These are phyloP conservation scores for Gaultheria prostrata DNA, from an alignment of 148 eudicot genomes.

Conservation along the genomic window DNA sequence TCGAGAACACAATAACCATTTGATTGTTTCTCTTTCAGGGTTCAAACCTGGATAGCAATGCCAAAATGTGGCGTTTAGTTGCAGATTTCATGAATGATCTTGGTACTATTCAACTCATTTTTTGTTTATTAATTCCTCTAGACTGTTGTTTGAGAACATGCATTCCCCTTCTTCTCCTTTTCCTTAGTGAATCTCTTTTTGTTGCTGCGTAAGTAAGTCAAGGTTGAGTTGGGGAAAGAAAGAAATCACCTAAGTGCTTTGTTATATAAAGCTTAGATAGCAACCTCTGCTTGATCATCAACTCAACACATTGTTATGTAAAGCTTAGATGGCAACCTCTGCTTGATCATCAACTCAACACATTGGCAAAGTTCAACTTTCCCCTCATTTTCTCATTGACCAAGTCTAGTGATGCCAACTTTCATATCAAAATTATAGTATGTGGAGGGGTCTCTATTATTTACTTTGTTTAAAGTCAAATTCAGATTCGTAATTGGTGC, in stretches of 20 bases:
- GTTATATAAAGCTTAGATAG: background rate
- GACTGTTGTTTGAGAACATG: background rate
- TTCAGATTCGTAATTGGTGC: background rate
- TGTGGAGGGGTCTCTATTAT: background rate
- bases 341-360: background rate
- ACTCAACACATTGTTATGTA: background rate
- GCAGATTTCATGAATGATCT: conserved; percentile 99
- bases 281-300: background rate
- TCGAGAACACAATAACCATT: background rate
- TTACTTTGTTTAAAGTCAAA: background rate
- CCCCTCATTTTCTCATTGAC: background rate
- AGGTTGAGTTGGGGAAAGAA: background rate
- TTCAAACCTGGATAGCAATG: conserved; percentile 89
- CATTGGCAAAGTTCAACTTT: background rate
- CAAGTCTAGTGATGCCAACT: background rate
- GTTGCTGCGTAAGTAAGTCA: background rate
- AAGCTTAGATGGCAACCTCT: background rate
- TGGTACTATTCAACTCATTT: conserved; percentile 47
- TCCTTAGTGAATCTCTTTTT: background rate
- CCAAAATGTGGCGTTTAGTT: conserved; percentile 99
- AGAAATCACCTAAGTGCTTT: background rate
- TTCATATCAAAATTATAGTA: background rate
- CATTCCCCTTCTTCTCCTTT: background rate
- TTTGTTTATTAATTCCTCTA: conserved; percentile 8
- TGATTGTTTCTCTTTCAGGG: conserved; percentile 49